Base-by-base conservation (phyloP, 2,329 filamentous ascomycete species). In the Emericellopsis atlantica region DNA sequence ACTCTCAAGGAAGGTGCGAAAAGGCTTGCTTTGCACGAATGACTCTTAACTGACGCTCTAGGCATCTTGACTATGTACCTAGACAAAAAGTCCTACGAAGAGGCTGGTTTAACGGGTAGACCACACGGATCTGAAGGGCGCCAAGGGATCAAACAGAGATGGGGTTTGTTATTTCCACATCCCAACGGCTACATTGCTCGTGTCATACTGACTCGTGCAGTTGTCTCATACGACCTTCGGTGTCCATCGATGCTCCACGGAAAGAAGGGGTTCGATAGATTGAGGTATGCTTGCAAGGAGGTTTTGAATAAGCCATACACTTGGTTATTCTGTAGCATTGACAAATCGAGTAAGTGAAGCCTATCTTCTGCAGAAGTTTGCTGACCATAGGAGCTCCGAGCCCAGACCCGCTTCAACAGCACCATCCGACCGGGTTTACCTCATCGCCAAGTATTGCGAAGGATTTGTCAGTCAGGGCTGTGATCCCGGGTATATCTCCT, bases 1-100 rank as follows among this genome's bases (percentile, higher is more conserved):
- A 74, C 74, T 0, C 62, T 96, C 1, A 69, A 64, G 43, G 73
- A 86, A 48, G 88, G 87, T 75, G 33, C 8, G 24, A 40, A 18
- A 40, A 21, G 18, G 18, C 18, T 21, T 21, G 18, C 3, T 21
- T 5, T 21, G 18, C 18, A 21, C 18, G 18, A 21, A 21, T 21
- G 18, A 21, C 18, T 21, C 18, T 34, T 24, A 31, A 2, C 29
- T 21, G 22, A 6, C 7, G 8, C 8, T 10, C 23, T 3, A 84
- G 86, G 86, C 0, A 62, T 74, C 1, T 67, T 98, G 29, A 76
- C 71, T 4, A 69, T 98, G 50, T 83, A 86, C 50, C 69, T 96
- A 22, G 82, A 87, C 47, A 87, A 81, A 49, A 79, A 88, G 41
- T 79, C 76, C 1, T 95, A 89, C 58, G 88, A 96, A 58, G 74